Conservation (phyloP, 2,329 filamentous ascomycete species). For the Colletotrichum aenigma region DNA sequence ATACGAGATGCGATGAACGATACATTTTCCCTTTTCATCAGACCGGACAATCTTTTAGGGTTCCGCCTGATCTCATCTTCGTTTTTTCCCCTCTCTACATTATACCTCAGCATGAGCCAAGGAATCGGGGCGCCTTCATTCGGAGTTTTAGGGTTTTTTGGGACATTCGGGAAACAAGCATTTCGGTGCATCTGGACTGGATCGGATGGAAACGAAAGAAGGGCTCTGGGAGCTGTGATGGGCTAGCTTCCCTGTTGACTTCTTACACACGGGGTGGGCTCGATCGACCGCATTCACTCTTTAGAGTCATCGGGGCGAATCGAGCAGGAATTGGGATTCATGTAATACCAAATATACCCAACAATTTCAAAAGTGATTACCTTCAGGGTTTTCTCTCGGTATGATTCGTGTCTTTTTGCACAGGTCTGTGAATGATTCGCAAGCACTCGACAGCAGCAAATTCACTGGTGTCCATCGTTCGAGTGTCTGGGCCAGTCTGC, state of each 20-base stretch:
- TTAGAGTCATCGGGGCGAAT: not conserved
- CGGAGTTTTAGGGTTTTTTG: constrained; percentile 4
- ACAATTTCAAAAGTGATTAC: constrained; percentile 6
- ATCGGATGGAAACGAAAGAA: constrained; percentile 23
- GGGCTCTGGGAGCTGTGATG: constrained; percentile 32
- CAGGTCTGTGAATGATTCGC: not conserved
- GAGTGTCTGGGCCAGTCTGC: not conserved
- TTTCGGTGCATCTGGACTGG: constrained; percentile 22
- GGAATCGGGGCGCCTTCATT: not conserved
- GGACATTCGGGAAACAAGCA: constrained; percentile 12
- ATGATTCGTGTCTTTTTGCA: not conserved
- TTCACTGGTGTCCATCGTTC: not conserved
- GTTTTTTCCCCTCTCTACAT: not conserved
- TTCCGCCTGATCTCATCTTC: not conserved
- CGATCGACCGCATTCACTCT: not conserved
- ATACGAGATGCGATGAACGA: constrained; percentile 18
- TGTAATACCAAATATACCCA: constrained; percentile 20
- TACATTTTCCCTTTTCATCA: not conserved
- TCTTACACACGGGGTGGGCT: not conserved
- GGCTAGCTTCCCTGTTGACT: constrained; percentile 29
- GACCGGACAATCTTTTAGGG: not conserved
- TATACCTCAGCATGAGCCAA: constrained; percentile 18
- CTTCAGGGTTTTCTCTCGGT: not conserved
- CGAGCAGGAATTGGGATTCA: constrained; percentile 14
- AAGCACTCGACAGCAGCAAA: not conserved